Percentiles rank a stretch among this genome's conserved stretches.
phyloP scores from a whole-genome alignment of 768 basidiomycete species.

The Cystofilobasidium bisporidii region DNA sequence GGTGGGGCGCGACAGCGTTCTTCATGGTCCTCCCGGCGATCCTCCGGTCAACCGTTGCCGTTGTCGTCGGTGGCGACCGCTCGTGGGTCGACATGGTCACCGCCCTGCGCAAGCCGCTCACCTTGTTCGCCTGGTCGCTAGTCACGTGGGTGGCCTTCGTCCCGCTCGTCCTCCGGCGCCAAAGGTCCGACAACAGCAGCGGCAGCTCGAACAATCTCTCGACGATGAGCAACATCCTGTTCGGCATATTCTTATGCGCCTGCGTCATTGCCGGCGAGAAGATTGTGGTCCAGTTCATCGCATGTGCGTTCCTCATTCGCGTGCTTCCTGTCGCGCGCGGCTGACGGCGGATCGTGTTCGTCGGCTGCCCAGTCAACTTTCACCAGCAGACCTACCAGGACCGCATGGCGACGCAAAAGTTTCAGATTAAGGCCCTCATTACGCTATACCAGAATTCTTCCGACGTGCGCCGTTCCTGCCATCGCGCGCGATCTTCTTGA shows the following conservation, averaged over 20 bases:
- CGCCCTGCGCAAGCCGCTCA: slow-evolving; percentile 51
- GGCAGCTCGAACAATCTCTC: slow-evolving; percentile 11
- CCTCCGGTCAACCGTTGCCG: slow-evolving; percentile 57
- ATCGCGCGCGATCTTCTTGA: background rate
- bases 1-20: slow-evolving; percentile 64
- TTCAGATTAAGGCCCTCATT: slow-evolving; percentile 60
- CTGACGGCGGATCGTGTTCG: background rate
- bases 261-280: slow-evolving; percentile 70
- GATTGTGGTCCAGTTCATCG: slow-evolving; percentile 72
- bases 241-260: slow-evolving; percentile 61
- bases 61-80: slow-evolving; percentile 47
- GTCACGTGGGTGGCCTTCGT: slow-evolving; percentile 62
- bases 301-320: slow-evolving; percentile 28
- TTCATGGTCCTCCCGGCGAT: slow-evolving; percentile 46
- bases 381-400: slow-evolving; percentile 38
- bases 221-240: slow-evolving; percentile 51
- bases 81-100: slow-evolving; percentile 56
- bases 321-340: background rate
- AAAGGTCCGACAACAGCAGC: slow-evolving; percentile 31
- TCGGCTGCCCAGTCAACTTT: slow-evolving; percentile 37
- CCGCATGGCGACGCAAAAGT: slow-evolving; percentile 55
- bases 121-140: slow-evolving; percentile 46
- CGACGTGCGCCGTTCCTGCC: slow-evolving; percentile 42
- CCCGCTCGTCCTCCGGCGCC: slow-evolving; percentile 49
- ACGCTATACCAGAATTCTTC: slow-evolving; percentile 68